Evolutionary conservation across 177 flowering plant species (phyloP), one percentile per base, ranked within the genome.

Genomic region (Vitis hybrid): DNA sequence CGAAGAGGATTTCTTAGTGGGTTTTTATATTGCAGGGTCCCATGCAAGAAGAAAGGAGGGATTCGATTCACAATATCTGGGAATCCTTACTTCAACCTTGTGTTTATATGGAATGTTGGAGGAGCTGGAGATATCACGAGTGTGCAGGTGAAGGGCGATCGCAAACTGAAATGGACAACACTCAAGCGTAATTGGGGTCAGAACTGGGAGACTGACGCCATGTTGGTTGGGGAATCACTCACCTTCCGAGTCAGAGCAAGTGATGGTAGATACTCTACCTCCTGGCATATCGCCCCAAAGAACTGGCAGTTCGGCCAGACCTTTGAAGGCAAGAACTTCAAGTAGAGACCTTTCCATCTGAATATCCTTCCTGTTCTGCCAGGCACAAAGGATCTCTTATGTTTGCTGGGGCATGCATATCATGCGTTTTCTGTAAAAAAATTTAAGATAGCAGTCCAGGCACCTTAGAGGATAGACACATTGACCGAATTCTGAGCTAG

Each of bases 261-360:
- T 56, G 92, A 88, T 67, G 85, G 89, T 3, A 77, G 81, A 39
- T 69, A 59, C 56, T 74, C 81, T 1, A 83, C 85, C 14, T 75
- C 86, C 1, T 78, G 82, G 86, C 75, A 79, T 33, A 65, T 87
- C 15, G 69, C 79, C 15, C 87, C 89, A 1, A 50, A 16, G 3
- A 82, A 76, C 60, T 88, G 94, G 92, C 84, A 85, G 53, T 85
- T 83, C 26, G 92, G 91, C 5, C 89, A 88, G 76, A 87, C 92
- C 56, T 90, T 65, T 51, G 81, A 83, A 66, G 91, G 92, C 74
- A 83, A 83, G 69, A 86, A 87, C 77, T 89, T 84, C 78, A 73
- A 64, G 61, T 78, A 50, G 31, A 7, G 10, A 18, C 48, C 22
- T 33, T 2, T 22, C 2, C 22, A 16, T 45, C 21, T 5, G 6